Conservation (phyloP, 441 rosid genomes). For the Adansonia gregorii region DNA sequence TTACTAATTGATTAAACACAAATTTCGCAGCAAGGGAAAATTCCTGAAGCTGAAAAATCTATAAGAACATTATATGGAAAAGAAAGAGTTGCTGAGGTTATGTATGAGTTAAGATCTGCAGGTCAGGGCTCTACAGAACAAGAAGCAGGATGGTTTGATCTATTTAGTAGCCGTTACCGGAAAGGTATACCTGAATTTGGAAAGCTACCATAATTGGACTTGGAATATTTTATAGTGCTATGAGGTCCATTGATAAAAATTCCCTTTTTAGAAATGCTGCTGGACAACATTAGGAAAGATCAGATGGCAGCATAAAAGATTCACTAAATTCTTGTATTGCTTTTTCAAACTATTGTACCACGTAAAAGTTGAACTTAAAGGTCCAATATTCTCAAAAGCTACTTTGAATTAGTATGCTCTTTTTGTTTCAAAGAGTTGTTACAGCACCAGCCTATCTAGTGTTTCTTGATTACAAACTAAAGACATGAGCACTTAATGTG, state of each 20-base stretch:
- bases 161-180: conserved; percentile 89
- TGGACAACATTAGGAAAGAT: not conserved
- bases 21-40: conserved; percentile 77
- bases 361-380: conserved; percentile 11
- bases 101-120: conserved; percentile 66
- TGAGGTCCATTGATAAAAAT: not conserved
- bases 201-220: not conserved
- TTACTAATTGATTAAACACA: conserved; percentile 24
- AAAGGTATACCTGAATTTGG: conserved; percentile 60
- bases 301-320: not conserved
- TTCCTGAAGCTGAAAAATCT: conserved; percentile 75
- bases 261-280: not conserved
- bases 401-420: not conserved
- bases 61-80: conserved; percentile 80
- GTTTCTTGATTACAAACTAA: not conserved
- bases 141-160: conserved; percentile 97
- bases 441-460: not conserved
- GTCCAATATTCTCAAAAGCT: not conserved
- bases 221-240: not conserved
- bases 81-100: conserved; percentile 84
- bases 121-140: conserved; percentile 79
- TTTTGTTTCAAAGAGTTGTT: conserved; percentile 7
- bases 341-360: not conserved
- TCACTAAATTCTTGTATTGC: not conserved
- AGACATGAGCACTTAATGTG: not conserved